A percentile compares a stretch with the other conserved stretches of the same genome.
phyloP scores from a whole-genome alignment of 768 basidiomycete genomes.

The Auricularia cornea region DNA sequence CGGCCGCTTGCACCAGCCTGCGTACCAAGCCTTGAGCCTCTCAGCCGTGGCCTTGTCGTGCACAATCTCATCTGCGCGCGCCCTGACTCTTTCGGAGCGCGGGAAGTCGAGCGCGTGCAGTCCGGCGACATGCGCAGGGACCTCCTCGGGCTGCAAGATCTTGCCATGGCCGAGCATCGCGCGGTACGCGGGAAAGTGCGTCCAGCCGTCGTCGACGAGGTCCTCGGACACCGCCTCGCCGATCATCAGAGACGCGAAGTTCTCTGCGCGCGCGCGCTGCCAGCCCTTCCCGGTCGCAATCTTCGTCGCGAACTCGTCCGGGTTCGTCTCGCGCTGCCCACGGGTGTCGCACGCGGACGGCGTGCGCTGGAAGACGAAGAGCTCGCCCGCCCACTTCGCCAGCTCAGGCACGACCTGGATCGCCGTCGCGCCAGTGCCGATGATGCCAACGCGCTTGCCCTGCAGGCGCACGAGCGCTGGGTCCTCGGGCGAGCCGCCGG shows the following conservation, averaged over 20 bases:
- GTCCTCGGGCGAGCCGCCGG: slow-evolving; percentile 1
- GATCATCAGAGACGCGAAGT: not conserved
- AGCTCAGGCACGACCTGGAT: slow-evolving; percentile 4
- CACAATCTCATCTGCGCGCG: not conserved
- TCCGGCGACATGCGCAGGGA: not conserved
- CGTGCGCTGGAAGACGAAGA: slow-evolving; percentile 7
- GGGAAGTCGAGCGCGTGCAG: not conserved
- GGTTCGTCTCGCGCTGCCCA: not conserved
- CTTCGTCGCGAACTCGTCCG: not conserved
- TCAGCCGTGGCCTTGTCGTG: not conserved
- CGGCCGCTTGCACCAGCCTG: slow-evolving; percentile 4
- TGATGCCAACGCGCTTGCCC: slow-evolving; percentile 5
- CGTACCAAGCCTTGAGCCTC: not conserved
- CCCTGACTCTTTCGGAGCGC: not conserved
- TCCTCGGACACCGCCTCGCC: not conserved
- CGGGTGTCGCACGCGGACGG: slow-evolving; percentile 3
- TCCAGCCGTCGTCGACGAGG: not conserved
- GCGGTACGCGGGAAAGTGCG: not conserved
- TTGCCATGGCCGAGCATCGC: not conserved
- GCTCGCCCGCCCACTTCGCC: not conserved
- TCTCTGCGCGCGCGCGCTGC: not conserved
- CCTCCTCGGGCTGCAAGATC: not conserved
- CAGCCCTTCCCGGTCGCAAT: not conserved
- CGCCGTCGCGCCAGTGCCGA: slow-evolving; percentile 2
- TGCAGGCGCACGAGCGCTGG: not conserved